Conservation (phyloP, 2,329 filamentous ascomycete genomes). For the Fusarium circinatum region DNA sequence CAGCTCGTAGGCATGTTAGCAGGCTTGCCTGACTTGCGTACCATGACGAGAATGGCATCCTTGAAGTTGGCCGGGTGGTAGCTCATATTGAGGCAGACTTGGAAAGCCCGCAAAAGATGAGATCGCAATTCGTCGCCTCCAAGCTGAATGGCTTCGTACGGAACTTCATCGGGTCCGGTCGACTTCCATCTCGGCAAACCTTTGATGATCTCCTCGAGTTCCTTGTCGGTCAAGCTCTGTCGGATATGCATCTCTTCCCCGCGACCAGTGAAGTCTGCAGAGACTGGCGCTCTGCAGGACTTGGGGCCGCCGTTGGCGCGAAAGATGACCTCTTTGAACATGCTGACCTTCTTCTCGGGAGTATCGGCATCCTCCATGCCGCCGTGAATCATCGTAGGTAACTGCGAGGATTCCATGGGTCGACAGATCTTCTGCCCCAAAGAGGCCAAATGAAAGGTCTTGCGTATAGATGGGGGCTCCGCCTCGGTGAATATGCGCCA, state of each 20-base stretch:
- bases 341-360: accelerated
- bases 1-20: background rate
- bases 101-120: background rate
- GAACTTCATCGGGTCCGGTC: background rate
- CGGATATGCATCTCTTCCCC: background rate
- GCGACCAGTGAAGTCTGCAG: background rate
- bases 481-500: background rate
- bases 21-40: background rate
- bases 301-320: background rate
- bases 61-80: background rate
- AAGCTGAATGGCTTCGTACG: background rate
- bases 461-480: background rate
- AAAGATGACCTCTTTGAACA: background rate
- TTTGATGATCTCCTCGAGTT: background rate
- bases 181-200: background rate
- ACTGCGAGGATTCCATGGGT: background rate
- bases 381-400: background rate
- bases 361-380: background rate
- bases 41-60: background rate
- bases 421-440: background rate
- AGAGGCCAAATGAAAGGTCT: background rate
- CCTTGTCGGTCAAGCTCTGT: background rate
- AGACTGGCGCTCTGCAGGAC: background rate
- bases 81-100: background rate
- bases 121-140: background rate